Conservation (phyloP, 2,329 filamentous ascomycete genomes). For the Botryotinia calthae region DNA sequence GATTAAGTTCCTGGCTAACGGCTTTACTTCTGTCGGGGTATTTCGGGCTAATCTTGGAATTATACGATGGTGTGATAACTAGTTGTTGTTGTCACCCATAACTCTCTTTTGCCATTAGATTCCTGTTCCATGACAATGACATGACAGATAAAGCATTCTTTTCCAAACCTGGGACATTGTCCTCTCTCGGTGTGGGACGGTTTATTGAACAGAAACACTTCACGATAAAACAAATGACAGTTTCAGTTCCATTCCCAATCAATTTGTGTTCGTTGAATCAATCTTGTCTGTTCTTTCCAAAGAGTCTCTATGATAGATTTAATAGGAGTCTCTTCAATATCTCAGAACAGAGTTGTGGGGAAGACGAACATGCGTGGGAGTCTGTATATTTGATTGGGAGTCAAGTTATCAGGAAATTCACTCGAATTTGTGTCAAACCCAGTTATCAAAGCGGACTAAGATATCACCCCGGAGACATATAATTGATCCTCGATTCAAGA, state of each 20-base stretch:
- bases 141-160: accelerated
- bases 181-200: accelerated
- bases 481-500: background rate
- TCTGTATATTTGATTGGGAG: background rate
- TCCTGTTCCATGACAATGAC: accelerated
- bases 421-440: background rate
- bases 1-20: no score
- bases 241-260: background rate
- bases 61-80: no score
- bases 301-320: background rate
- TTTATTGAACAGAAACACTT: accelerated
- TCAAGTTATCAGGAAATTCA: background rate
- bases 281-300: accelerated
- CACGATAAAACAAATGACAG: background rate
- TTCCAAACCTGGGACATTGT: background rate
- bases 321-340: background rate
- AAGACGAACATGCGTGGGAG: background rate
- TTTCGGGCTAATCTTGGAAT: no score
- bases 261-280: background rate
- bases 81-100: no score
- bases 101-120: accelerated
- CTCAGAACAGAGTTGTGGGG: background rate
- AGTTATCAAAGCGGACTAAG: accelerated
- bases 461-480: background rate
- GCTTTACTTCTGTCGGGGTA: accelerated